Base-by-base conservation (phyloP, 2,329 filamentous ascomycete species). In the Blastomyces parvus region DNA sequence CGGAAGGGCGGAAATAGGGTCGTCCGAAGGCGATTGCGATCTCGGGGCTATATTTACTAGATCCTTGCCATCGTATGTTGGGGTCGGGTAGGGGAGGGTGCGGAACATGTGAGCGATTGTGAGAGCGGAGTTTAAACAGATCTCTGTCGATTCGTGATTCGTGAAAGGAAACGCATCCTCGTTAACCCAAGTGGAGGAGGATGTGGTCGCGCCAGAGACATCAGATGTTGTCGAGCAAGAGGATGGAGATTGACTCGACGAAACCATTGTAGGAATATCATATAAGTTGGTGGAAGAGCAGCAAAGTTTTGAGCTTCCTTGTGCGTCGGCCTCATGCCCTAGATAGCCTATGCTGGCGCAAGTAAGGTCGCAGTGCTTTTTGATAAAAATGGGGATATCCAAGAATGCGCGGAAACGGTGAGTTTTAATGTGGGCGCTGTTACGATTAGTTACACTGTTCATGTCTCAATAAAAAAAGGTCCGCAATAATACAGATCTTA, bases 371-470 rank as follows among this genome's bases (percentile, higher is more conserved):
- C 77, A 80, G 62, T 80, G 77, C 48, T 73, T 74, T 63, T 78
- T 77, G 30, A 78, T 73, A 65, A 80, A 80, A 17, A 79, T 73
- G 1, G 78, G 77, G 13, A 78, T 76, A 62, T 80, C 77, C 22
- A 74, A 76, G 64, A 80, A 80, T 19, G 78, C 78, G 52, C 76
- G 70, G 62, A 79, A 79, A n/a, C 78, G 75, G 63, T 80, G 77
- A 0, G 74, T 70, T 68, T 79, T 80, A 40, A 80, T 79, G 67
- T 77, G 75, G 13, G 78, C 76, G 66, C 78, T 80, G 64, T 50
- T 38, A 38, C 33, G 8, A 13, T 61, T 14, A 55, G 22, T 22
- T 38, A 19, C 27, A 7, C 17, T 60, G n/a, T 50, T 27, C 9
- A 52, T 14, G 25, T 60, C 5, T n/a, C 38, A 14, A 13, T 14